Percentiles rank a stretch among this genome's conserved stretches.
phyloP scores from a whole-genome alignment of 2,329 filamentous ascomycete genomes.

The Whalleya microplaca region DNA sequence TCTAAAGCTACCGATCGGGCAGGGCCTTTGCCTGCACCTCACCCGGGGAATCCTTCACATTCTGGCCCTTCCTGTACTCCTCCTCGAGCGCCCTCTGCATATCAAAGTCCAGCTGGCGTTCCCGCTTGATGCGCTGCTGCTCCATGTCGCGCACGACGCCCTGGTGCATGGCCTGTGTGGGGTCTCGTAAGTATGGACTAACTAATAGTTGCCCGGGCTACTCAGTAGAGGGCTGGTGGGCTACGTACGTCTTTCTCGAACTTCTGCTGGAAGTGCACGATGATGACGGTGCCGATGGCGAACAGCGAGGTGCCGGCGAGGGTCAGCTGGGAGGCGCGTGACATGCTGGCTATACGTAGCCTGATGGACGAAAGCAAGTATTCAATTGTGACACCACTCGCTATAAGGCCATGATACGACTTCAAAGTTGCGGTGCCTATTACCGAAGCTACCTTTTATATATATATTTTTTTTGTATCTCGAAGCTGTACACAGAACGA shows the following conservation, averaged over 20 bases:
- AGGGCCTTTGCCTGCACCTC: constrained; percentile 22
- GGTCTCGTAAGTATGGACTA: constrained; percentile 10
- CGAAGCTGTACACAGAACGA: neutral
- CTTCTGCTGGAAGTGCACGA: constrained; percentile 90
- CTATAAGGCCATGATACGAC: constrained; percentile 5
- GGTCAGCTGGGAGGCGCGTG: constrained; percentile 85
- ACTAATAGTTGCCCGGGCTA: constrained; percentile 11
- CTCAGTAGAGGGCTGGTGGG: constrained; percentile 4
- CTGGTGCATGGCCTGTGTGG: constrained; percentile 82
- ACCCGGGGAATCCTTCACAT: constrained; percentile 51
- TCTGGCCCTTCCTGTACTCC: constrained; percentile 89
- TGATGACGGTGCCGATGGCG: constrained; percentile 74
- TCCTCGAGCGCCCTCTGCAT: constrained; percentile 83
- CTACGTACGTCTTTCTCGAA: constrained; percentile 75
- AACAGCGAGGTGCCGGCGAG: constrained; percentile 77
- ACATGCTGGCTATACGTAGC: constrained; percentile 67
- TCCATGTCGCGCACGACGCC: constrained; percentile 95
- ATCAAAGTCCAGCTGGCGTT: constrained; percentile 93
- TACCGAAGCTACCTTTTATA: neutral
- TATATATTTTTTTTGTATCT: neutral
- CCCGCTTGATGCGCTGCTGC: constrained; percentile 85
- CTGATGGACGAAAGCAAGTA: neutral
- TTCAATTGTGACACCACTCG: neutral
- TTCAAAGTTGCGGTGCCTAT: neutral
- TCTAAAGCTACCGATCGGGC: constrained; percentile 26